Percentiles rank a stretch among this genome's conserved stretches.
phyloP scores from a whole-genome alignment of 73 alveolate genomes.

The Stentor coeruleus region DNA sequence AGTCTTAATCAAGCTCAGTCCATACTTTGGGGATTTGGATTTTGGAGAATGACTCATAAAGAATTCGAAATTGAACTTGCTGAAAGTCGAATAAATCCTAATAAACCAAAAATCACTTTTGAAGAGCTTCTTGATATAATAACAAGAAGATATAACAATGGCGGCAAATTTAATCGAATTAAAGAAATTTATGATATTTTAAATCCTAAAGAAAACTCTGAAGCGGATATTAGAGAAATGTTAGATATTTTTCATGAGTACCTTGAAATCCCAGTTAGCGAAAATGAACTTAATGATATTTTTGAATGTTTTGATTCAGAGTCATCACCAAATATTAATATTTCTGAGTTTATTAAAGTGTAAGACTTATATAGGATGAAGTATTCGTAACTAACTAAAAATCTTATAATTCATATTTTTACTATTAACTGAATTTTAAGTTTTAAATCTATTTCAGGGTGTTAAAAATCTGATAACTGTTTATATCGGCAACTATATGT shows the following conservation, averaged over 20 bases:
- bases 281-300: neutral
- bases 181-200: neutral
- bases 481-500: too few species aligned
- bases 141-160: neutral
- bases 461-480: too few species aligned
- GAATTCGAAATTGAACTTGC: neutral
- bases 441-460: neutral
- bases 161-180: neutral
- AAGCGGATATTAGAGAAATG: neutral
- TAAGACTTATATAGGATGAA: neutral
- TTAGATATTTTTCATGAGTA: neutral
- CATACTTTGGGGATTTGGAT: neutral
- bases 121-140: neutral
- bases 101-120: neutral
- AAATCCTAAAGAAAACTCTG: neutral
- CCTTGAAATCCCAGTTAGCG: neutral
- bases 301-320: too few species aligned
- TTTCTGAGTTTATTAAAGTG: neutral
- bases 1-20: neutral
- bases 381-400: neutral
- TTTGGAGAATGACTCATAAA: neutral
- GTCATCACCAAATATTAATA: neutral
- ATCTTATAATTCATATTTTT: too few species aligned
- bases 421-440: too few species aligned
- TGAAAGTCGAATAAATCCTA: neutral